phyloP scores from a whole-genome alignment of 2,329 filamentous ascomycete genomes.

The Colletotrichum gigasporum region DNA sequence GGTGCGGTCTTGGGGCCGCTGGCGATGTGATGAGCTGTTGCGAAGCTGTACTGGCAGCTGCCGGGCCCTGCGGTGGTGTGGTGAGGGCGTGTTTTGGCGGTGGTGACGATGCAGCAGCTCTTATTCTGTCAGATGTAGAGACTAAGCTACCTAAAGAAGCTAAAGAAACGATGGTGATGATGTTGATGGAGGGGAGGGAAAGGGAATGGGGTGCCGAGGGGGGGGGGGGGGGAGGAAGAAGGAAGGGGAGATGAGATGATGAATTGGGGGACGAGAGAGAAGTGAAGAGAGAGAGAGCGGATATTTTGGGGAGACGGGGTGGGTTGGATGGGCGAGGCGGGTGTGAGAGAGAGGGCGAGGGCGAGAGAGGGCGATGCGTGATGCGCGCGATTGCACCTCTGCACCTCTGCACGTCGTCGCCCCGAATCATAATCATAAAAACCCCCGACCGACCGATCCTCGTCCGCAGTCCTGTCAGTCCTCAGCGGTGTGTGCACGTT shows the following conservation, averaged over 20 bases:
- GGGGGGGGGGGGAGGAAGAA: neutral
- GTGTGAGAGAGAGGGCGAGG: neutral
- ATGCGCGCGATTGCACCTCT: conserved; percentile 5
- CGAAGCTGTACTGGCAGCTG: neutral
- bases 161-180: neutral
- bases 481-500: too few relatives aligned
- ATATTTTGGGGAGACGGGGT: conserved; percentile 1
- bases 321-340: neutral
- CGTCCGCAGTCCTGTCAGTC: too few relatives aligned
- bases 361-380: too few relatives aligned
- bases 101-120: neutral
- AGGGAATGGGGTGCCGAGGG: neutral
- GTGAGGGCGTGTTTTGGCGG: neutral
- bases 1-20: neutral
- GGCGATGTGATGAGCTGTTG: conserved; percentile 2
- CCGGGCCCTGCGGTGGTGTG: neutral
- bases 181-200: neutral
- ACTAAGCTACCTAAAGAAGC: neutral
- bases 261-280: neutral
- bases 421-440: too few relatives aligned
- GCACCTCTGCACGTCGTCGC: too few relatives aligned
- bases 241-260: conserved; percentile 11
- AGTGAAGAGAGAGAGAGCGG: neutral
- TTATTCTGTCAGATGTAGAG: neutral
- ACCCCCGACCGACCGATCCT: too few relatives aligned